A percentile compares a stretch with the other conserved stretches of the same genome.
Evolutionary conservation across 2,329 filamentous ascomycete species (phyloP).

Genomic region (Pseudogymnoascus sp.): DNA sequence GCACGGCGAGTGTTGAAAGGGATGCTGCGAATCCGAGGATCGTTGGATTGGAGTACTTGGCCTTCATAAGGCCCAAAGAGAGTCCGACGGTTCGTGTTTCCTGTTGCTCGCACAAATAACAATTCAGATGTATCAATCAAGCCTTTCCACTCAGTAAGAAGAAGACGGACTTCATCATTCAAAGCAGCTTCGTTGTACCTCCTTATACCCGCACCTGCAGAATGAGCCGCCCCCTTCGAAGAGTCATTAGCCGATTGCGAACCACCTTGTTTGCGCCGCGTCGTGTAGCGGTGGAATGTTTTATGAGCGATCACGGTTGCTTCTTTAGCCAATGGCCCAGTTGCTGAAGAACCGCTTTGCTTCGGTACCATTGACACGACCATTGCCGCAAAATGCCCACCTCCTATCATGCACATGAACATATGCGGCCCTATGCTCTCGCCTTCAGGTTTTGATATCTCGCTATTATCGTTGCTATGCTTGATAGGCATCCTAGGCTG

Average conservation of each 20-base stretch:
- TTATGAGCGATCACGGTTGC: conserved; percentile 90
- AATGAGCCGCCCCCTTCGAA: conserved; percentile 88
- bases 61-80: conserved; percentile 87
- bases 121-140: conserved; percentile 79
- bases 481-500: conserved; percentile 45
- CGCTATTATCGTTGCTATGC: conserved; percentile 45
- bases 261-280: conserved; percentile 89
- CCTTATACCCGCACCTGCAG: conserved; percentile 80
- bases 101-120: conserved; percentile 83
- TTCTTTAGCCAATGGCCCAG: conserved; percentile 69
- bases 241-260: conserved; percentile 90
- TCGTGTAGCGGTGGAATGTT: conserved; percentile 96
- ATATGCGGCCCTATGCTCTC: conserved; percentile 70
- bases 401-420: conserved; percentile 97
- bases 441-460: conserved; percentile 46
- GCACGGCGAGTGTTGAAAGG: conserved; percentile 88
- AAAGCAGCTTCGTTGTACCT: conserved; percentile 91
- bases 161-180: conserved; percentile 73
- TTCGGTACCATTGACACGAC: conserved; percentile 81
- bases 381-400: conserved; percentile 96
- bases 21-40: conserved; percentile 74
- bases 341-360: conserved; percentile 55
- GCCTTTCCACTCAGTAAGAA: conserved; percentile 76
- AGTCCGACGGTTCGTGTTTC: conserved; percentile 75
- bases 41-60: conserved; percentile 71